Evolutionary conservation across 1,284 basidiomycete species (phyloP), one percentile per base, ranked within the genome.

Genomic region (Cryptococcus neoformans): DNA sequence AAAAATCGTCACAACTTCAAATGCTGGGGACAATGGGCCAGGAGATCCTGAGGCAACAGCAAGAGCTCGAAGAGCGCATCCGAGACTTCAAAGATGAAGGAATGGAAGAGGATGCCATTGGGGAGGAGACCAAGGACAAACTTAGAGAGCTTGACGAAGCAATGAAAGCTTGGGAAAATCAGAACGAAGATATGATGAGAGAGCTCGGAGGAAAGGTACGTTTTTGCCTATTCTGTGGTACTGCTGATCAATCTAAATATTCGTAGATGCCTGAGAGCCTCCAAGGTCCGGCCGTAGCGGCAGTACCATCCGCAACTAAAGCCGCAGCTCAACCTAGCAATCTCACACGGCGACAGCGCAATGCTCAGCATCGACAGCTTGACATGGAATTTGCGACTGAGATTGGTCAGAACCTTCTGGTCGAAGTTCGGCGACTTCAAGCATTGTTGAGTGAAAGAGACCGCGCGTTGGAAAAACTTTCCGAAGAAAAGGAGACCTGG

Each of bases 331-430:
- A 70, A 2, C 65, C 69, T 1, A 73, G 58, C 49, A 67, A 68
- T 0, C 56, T 76, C 17, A 67, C 70, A 6, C 72, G 80, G 2
- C 67, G 80, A 21, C 74, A 78, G 21, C 68, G 80, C 16, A 81
- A 80, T 54, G 73, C 74, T 28, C 77, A 78, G 42, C 75, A 79
- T 52, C 68, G 77, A 14, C 67, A 70, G 0, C 72, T 80, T 54
- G 80, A 81, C 62, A 79, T 81, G 65, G 93, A 95, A 80, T 95
- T 96, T 68, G 93, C 92, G 37, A 92, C 94, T 65, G 92, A 96
- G 79, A 96, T 96, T 57, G 92, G 93, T 1, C 92, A 90, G 64
- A 89, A 89, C 37, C 80, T 96, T 45, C 80, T 96, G 35, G 88
- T 87, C 2, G 92, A 96, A 78, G 91, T 95, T 40, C 83, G 92